Conservation (phyloP, 345 rosid species). For the Combretum micranthum region DNA sequence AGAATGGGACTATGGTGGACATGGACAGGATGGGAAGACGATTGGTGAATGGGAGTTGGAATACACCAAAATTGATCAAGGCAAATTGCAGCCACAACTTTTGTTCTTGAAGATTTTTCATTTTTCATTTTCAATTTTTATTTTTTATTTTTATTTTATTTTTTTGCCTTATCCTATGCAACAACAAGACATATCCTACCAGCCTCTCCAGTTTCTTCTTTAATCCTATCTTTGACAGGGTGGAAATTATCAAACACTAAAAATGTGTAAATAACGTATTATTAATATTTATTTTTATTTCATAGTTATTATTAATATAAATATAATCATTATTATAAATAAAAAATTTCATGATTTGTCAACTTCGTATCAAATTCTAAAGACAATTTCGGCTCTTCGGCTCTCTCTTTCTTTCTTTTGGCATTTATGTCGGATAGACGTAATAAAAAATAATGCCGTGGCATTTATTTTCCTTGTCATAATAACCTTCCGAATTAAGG, state of each 20-base stretch:
- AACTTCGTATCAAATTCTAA: too few relatives aligned
- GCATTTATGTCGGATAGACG: too few relatives aligned
- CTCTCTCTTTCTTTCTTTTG: too few relatives aligned
- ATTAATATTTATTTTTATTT: too few relatives aligned
- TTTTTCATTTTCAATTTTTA: conserved; percentile 9
- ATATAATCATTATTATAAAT: too few relatives aligned
- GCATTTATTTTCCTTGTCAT: too few relatives aligned
- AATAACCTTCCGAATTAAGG: too few relatives aligned
- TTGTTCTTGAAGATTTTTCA: conserved; percentile 8
- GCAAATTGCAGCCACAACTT: conserved; percentile 59
- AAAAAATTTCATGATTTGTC: too few relatives aligned
- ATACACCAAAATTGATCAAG: conserved; percentile 21
- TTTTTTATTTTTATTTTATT: too few relatives aligned
- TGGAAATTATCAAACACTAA: conserved; percentile 13
- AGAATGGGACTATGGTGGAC: conserved; percentile 11
- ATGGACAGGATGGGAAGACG: conserved; percentile 16
- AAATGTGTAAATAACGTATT: background rate
- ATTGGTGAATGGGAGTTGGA: conserved; percentile 35
- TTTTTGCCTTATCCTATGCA: conserved; percentile 11
- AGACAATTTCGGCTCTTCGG: too few relatives aligned
- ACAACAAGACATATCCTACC: conserved; percentile 25
- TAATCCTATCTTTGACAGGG: conserved; percentile 28
- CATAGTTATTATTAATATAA: too few relatives aligned
- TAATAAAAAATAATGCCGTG: too few relatives aligned
- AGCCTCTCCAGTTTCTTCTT: conserved; percentile 30